Conservation (phyloP, 345 rosid genomes). For the Microcos paniculata region DNA sequence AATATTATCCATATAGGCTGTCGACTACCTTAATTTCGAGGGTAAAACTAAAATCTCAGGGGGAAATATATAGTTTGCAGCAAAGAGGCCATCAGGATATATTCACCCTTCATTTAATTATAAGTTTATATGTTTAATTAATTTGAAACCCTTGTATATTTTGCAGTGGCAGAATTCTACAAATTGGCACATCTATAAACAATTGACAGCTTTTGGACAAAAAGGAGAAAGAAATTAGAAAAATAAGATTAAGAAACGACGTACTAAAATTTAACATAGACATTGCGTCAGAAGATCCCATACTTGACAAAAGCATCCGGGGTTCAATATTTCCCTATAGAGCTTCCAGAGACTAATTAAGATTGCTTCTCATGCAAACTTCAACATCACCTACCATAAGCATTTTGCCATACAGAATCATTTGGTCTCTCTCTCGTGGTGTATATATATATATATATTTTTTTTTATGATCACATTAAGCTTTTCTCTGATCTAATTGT, state of each 20-base stretch:
- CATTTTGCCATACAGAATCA: constrained; percentile 1
- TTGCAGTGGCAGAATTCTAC: background rate
- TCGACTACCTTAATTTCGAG: too few species aligned
- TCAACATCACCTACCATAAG: constrained; percentile 20
- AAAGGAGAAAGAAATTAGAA: background rate
- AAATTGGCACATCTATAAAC: background rate
- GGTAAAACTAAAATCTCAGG: too few species aligned
- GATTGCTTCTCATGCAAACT: constrained; percentile 34
- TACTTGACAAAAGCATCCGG: background rate
- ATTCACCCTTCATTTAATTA: too few species aligned
- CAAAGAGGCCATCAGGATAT: too few species aligned
- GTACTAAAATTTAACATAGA: background rate
- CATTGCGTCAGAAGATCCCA: background rate
- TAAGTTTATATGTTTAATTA: too few species aligned
- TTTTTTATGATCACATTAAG: background rate
- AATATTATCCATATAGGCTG: too few species aligned
- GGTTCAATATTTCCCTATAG: background rate
- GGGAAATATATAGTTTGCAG: too few species aligned
- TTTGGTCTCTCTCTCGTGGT: background rate
- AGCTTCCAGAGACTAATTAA: background rate
- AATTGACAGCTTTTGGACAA: background rate
- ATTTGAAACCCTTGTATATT: background rate
- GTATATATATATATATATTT: too few species aligned
- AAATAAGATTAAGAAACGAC: background rate
- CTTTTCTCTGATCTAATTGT: background rate